These are phyloP conservation scores for Solanum dulcamara DNA, from an alignment of 257 asterid species.

Conservation along the genomic window DNA sequence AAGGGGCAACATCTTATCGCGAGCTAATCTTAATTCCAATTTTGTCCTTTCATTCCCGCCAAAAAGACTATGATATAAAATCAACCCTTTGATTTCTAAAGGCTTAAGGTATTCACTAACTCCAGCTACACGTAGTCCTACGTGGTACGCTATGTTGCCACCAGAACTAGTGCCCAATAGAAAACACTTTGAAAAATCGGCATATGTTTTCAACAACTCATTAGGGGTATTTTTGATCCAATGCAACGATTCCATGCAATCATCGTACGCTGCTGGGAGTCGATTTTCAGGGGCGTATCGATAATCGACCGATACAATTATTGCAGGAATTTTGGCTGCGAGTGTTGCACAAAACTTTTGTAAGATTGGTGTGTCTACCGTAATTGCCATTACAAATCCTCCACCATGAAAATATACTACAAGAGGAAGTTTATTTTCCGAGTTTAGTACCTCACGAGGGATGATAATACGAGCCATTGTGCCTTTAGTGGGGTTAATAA, in stretches of 20 bases:
- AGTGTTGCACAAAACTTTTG: slow-evolving; percentile 11
- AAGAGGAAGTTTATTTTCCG: slow-evolving; percentile 19
- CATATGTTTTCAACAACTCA: slow-evolving; percentile 34
- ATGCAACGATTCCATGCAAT: slow-evolving; percentile 21
- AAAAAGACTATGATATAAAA: slow-evolving; percentile 32
- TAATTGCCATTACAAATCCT: slow-evolving; percentile 22
- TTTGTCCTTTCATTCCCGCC: slow-evolving; percentile 40
- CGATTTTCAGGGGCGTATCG: slow-evolving; percentile 59
- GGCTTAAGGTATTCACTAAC: slow-evolving; percentile 13
- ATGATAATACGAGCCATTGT: slow-evolving; percentile 25
- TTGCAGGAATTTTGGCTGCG: slow-evolving; percentile 16
- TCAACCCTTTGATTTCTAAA: slow-evolving; percentile 34
- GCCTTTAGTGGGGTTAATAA: slow-evolving; percentile 11
- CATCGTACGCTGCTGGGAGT: slow-evolving; percentile 54
- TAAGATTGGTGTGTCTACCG: background rate
- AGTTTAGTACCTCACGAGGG: slow-evolving; percentile 7
- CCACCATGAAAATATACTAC: slow-evolving; percentile 44
- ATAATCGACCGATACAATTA: slow-evolving; percentile 29
- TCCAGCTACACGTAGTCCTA: slow-evolving; percentile 18
- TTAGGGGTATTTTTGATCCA: slow-evolving; percentile 20
- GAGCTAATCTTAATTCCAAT: slow-evolving; percentile 24
- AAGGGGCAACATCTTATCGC: slow-evolving; percentile 10
- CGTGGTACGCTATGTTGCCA: slow-evolving; percentile 34
- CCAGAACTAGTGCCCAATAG: slow-evolving; percentile 55
- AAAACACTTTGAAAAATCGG: slow-evolving; percentile 32